Evolutionary conservation across 2,329 filamentous ascomycete genomes (phyloP), one percentile per base, ranked within the genome.

Genomic region (Beauveria medogensis): DNA sequence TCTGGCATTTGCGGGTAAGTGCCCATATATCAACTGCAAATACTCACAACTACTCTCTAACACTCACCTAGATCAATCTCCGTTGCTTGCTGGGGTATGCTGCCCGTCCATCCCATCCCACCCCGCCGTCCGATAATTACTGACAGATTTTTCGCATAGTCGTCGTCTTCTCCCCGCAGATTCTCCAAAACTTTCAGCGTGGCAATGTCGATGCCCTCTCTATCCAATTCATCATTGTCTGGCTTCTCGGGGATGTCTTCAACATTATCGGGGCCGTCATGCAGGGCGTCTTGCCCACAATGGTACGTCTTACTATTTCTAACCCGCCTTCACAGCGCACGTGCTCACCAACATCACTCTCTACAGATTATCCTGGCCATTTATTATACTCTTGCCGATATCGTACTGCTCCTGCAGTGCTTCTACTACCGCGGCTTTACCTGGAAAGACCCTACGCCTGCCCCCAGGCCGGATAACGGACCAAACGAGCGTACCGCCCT

Each of bases 111-210:
- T 55, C 43, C 43, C 46, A 24, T 44, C 26, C 55, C n/a, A 34
- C 30, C 24, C 20, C n/a, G 22, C 20, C 28, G 26, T 51, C 48
- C 10, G 18, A 34, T 51, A 30, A 10, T 22, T 56, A 40, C 41
- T 55, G 34, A 37, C 59, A n/a, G 59, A 6, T 24, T 18, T 30
- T 30, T 40, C n/a, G n/a, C 53, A 48, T 62, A 77, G 90, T 97
- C 61, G 91, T 97, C 41, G 94, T 99, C 62, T 99, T 97, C 77
- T 94, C 91, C 1, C 94, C 94, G 2, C 94, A 99, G 68, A 97
- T 99, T 68, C 88, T 96, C 67, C 91, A 96, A 70, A 97, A 97
- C 72, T 97, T 96, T 77, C 87, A 87, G 64, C 85, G 92, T 60
- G 79, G 84, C 66, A 95, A 89, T 46, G 91, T 92, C 62, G 91